Base-by-base conservation (phyloP, 805 yeast genomes). In the Starmerella asiatica region DNA sequence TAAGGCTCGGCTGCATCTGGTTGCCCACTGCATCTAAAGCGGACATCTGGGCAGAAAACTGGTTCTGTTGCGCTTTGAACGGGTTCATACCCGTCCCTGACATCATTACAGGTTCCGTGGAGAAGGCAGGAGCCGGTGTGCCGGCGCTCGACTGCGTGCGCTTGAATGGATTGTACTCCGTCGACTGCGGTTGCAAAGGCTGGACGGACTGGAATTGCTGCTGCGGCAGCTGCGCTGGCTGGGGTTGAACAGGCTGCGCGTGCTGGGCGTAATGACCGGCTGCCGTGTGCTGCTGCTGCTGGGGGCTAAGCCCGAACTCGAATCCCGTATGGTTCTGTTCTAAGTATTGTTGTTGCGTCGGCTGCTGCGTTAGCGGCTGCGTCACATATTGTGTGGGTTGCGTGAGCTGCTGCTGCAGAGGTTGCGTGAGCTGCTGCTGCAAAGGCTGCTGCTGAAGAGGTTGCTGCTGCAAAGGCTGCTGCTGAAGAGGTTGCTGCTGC, bases 41-140 rank as follows among this genome's bases (percentile, higher is more conserved):
- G 16, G 42, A 28, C 15, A 42, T 30, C 39, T 41, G 46, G 24
- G 38, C 24, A 6, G 29, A 17, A 23, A 37, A 29, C 29, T 36
- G 45, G 36, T 14, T 15, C n/a, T n/a, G n/a, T 21, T 16, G 38
- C 11, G 42, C 32, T 23, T 43, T 43, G 59, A 77, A 77, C 23
- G 84, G 84, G 51, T 77, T 77, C 20, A 47, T 38, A 18, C 44
- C 40, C 24, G 42, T 33, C 12, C 33, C 37, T 15, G 26, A 23
- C 18, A 32, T 16, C 20, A 34, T 28, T 29, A 40, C 34, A 19
- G 43, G 37, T 15, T 20, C 24, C 6, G 30, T 30, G 21, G 40
- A 20, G 26, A 7, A 7, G 26, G 11, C 9, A 11, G 26, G 26
- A 7, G 26, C 26, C 7, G 11, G 11, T n/a, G n/a, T n/a, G n/a